Base-by-base conservation (phyloP, 257 asterid genomes). In the Craterostigma plantagineum region DNA sequence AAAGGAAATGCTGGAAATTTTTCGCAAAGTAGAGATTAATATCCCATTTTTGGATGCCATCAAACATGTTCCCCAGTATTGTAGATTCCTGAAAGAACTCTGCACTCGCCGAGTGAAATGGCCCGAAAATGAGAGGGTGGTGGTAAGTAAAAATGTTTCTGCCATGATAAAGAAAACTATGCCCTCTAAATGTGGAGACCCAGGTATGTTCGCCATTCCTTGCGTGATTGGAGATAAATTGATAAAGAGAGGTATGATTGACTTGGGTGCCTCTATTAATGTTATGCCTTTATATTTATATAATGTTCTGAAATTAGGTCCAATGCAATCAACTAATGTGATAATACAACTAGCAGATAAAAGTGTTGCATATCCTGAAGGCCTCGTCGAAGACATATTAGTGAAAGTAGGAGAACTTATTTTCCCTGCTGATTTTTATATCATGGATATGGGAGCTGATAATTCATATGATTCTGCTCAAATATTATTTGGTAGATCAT, bases 241-340 rank as follows among this genome's bases (percentile, higher is more conserved):
- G 7, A 14, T 45, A 23, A 11, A 11, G 14, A 5, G 11, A 14
- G 46, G 30, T 7, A 42, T 42, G 46, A 7, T 42, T 14, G 46
- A 14, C 18, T 16, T n/a, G n/a, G n/a, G n/a, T n/a, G 39, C 14
- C 17, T 33, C 51, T 4, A 47, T 47, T 13, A 47, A 47, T 47
- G 14, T 13, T 4, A 47, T 47, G 46, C 46, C 18, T 14, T 11
- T n/a, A 16, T 14, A 11, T 8, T 13, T 47, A 0, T 47, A 33
- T 16, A 4, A 14, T 7, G 1, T 6, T 9, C 13, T 46, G 2
- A 27, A 45, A 8, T 6, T 45, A 11, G 38, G 17, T 9, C 37
- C 38, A 0, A 23, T 45, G 14, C 30, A 11, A 45, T 33, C 30
- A 45, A 45, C 18, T 3, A 7, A n/a, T 1, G 13, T 27, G 12